Conservation (phyloP, 2,329 filamentous ascomycete species). For the Sporothrix mexicana region DNA sequence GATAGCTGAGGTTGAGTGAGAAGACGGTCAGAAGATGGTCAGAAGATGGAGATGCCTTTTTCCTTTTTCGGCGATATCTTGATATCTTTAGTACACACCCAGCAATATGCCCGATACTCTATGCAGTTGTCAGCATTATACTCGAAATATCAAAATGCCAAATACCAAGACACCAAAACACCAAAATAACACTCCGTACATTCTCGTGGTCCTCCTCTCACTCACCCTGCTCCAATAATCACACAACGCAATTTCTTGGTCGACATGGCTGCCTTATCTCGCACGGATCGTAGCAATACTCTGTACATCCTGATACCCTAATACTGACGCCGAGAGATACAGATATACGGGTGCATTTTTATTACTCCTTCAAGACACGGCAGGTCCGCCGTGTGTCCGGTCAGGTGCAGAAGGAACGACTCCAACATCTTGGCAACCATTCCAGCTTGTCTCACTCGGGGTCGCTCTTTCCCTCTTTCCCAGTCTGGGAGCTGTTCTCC, state of each 20-base stretch:
- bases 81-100: slow-evolving; percentile 8
- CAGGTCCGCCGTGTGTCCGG: background rate
- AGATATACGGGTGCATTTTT: background rate
- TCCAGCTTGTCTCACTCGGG: background rate
- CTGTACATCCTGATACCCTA: background rate
- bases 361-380: background rate
- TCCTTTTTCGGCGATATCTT: background rate
- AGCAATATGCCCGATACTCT: slow-evolving; percentile 21
- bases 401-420: background rate
- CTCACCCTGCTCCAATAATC: slow-evolving; percentile 23
- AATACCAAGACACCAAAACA: no score
- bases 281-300: background rate
- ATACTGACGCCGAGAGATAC: background rate
- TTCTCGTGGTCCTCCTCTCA: background rate
- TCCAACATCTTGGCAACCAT: slow-evolving; percentile 1
- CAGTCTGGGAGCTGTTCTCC: background rate
- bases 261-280: slow-evolving; percentile 11
- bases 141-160: background rate
- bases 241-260: slow-evolving; percentile 20
- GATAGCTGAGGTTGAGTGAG: background rate
- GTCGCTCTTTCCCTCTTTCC: no score
- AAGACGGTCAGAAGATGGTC: background rate
- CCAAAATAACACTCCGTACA: no score
- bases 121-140: slow-evolving; percentile 1
- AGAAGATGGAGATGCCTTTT: background rate